Evolutionary conservation across 148 eudicot species (phyloP).

Genomic region (Heliosperma pusillum): DNA sequence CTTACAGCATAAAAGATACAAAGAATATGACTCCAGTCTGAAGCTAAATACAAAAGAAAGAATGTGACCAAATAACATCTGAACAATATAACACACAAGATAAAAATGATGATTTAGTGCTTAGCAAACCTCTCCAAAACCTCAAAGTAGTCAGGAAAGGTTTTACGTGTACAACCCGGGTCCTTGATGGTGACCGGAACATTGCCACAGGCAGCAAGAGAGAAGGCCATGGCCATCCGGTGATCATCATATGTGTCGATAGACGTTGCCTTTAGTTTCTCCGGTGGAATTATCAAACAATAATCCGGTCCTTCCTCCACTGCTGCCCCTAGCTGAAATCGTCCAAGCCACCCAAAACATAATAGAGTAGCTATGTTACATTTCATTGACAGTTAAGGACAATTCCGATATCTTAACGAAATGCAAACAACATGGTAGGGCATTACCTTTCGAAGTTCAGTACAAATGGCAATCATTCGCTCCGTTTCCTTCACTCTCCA

Average conservation of each 20-base stretch:
- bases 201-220: slow-evolving; percentile 87
- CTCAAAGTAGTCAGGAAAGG: slow-evolving; percentile 94
- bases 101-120: slow-evolving; percentile 38
- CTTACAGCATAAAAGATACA: too few species aligned
- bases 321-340: slow-evolving; percentile 80
- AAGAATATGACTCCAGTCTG: too few species aligned
- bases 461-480: slow-evolving; percentile 97
- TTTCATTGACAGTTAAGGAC: too few species aligned
- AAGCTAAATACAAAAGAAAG: too few species aligned
- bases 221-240: slow-evolving; percentile 99
- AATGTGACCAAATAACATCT: too few species aligned
- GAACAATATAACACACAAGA: too few species aligned
- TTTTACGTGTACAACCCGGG: slow-evolving; percentile 89
- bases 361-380: too few species aligned
- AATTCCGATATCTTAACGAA: background rate
- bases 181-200: slow-evolving; percentile 93
- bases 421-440: background rate
- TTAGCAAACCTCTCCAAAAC: slow-evolving; percentile 64
- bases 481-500: slow-evolving; percentile 99
- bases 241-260: slow-evolving; percentile 97
- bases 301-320: slow-evolving; percentile 97
- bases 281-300: slow-evolving; percentile 91
- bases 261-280: slow-evolving; percentile 68
- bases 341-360: background rate
- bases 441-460: slow-evolving; percentile 92